phyloP scores from a whole-genome alignment of 208 protist genomes.

The Wallacemonas rigidus region DNA sequence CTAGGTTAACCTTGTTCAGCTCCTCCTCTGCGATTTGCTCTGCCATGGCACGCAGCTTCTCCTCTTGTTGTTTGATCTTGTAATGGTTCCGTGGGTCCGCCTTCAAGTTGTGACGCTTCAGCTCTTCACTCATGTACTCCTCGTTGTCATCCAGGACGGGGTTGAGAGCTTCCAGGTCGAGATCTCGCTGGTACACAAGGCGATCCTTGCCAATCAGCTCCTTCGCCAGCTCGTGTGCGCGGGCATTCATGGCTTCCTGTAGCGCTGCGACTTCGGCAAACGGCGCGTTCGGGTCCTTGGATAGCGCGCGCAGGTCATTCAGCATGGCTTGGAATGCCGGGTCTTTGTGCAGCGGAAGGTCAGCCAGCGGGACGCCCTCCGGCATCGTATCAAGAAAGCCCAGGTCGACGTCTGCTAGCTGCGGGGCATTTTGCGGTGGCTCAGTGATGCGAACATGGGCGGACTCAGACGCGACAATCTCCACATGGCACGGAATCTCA shows the following conservation, averaged over 20 bases:
- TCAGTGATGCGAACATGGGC: conserved; percentile 74
- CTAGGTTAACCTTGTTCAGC: conserved; percentile 30
- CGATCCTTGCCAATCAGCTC: conserved; percentile 59
- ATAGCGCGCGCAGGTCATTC: conserved; percentile 42
- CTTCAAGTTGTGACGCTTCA: conserved; percentile 53
- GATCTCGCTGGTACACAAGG: conserved; percentile 45
- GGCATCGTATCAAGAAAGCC: conserved; percentile 69
- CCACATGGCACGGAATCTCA: conserved; percentile 59
- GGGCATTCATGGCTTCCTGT: conserved; percentile 51
- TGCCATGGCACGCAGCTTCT: conserved; percentile 35
- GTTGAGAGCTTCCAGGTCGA: conserved; percentile 43
- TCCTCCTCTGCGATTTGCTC: conserved; percentile 37
- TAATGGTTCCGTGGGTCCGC: conserved; percentile 59
- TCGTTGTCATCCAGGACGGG: conserved; percentile 46
- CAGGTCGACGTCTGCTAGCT: conserved; percentile 65
- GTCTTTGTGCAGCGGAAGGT: conserved; percentile 59
- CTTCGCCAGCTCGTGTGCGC: conserved; percentile 52
- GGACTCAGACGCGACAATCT: conserved; percentile 56
- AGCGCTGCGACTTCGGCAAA: conserved; percentile 33
- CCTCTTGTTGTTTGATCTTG: conserved; percentile 52
- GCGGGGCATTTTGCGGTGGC: conserved; percentile 57
- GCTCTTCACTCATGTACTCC: conserved; percentile 49
- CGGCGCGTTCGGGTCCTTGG: conserved; percentile 36
- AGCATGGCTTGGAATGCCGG: conserved; percentile 52
- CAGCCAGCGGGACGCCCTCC: conserved; percentile 66